Evolutionary conservation across 192 early-diverging fungal species (phyloP), one percentile per base, ranked within the genome.

Genomic region (Kickxella alabastrina): DNA sequence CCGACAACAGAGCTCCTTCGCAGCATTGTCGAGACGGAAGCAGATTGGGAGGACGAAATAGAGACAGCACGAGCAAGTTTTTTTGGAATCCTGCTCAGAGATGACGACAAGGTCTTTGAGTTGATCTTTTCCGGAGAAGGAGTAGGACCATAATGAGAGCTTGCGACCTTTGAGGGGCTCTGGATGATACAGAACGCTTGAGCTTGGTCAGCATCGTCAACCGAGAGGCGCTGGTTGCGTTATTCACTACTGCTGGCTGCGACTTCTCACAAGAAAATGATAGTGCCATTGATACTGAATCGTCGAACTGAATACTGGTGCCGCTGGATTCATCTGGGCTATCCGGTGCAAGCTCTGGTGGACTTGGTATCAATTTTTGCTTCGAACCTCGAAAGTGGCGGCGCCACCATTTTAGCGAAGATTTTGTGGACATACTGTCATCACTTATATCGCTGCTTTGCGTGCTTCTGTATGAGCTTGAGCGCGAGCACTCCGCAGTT

Each of bases 401-500:
- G 43, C 43, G 55, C 70, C 70, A 73, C 70, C 70, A 73, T 21
- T 49, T 58, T n/a, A 52, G 38, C 23, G 58, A 65, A 3, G 70
- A 50, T 34, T 73, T 63, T 2, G 63, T 49, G 21, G 62, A 57
- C 34, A 57, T 60, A 28, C 58, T 61, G 32, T 55, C 43, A 22
- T 56, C 56, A 24, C 61, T 65, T 12, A 42, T 23, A 7, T 61
- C 59, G 45, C 63, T 59, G 51, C 70, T 66, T 10, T 26, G 48
- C 42, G 49, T 66, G 54, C 70, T 74, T 37, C 41, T 46, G 41
- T 40, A 54, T 5, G 70, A 66, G 32, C 40, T 57, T 13, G 70
- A 49, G 50, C 70, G 70, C 18, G 70, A 74, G 47, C 70, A 74
- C 23, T 61, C 54, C 12, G 63, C 59, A 15, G 70, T 74, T 23